These are phyloP conservation scores for Cardamine occulta DNA, from an alignment of 345 rosid species.

Conservation along the genomic window DNA sequence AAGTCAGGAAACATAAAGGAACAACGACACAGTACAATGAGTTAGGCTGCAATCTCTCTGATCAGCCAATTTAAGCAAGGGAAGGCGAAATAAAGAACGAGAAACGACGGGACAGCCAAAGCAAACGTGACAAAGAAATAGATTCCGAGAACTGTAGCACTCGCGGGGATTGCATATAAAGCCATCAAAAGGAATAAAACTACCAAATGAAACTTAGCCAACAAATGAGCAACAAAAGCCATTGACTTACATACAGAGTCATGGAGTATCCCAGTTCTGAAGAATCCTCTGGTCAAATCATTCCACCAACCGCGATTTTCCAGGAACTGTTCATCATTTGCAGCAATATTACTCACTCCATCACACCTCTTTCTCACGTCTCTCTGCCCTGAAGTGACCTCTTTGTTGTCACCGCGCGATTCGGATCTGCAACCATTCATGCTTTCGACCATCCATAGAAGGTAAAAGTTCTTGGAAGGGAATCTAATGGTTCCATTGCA, in stretches of 20 bases:
- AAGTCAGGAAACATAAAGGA: constrained; percentile 26
- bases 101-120: constrained; percentile 70
- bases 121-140: constrained; percentile 62
- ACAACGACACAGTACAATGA: constrained; percentile 18
- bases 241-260: constrained; percentile 56
- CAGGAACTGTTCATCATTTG: constrained; percentile 28
- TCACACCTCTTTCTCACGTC: constrained; percentile 36
- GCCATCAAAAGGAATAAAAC: constrained; percentile 57
- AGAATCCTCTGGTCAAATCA: constrained; percentile 25
- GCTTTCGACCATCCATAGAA: constrained; percentile 79
- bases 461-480: constrained; percentile 69
- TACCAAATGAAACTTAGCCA: constrained; percentile 65
- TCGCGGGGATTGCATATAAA: constrained; percentile 66
- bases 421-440: constrained; percentile 55
- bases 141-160: constrained; percentile 62
- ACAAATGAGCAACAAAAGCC: constrained; percentile 55
- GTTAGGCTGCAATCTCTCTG: constrained; percentile 61
- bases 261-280: constrained; percentile 50
- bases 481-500: constrained; percentile 57
- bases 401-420: constrained; percentile 26
- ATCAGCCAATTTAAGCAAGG: constrained; percentile 72
- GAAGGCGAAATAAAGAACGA: constrained; percentile 60
- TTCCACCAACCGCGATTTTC: constrained; percentile 32
- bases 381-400: constrained; percentile 31
- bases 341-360: constrained; percentile 37